phyloP scores from a whole-genome alignment of 441 rosid species.

The Gossypium gossypioides region DNA sequence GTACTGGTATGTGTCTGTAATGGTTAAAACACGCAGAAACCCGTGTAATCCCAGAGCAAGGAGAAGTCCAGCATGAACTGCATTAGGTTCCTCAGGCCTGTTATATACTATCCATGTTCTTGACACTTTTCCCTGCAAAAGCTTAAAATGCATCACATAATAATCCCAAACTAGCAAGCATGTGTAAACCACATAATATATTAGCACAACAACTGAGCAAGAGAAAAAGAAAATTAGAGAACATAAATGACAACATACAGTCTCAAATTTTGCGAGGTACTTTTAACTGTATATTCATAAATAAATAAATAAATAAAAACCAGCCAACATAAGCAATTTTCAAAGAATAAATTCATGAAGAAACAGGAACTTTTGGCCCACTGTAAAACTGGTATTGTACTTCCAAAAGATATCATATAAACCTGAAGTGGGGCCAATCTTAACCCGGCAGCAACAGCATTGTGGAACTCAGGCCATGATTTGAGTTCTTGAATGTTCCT shows the following conservation, averaged over 20 bases:
- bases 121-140: constrained; percentile 85
- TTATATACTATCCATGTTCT: constrained; percentile 93
- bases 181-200: background rate
- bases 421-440: constrained; percentile 96
- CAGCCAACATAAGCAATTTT: background rate
- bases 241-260: background rate
- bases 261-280: background rate
- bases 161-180: constrained; percentile 1
- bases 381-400: background rate
- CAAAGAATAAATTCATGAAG: background rate
- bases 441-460: constrained; percentile 98
- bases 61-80: constrained; percentile 86
- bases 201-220: background rate
- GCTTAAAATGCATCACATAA: background rate
- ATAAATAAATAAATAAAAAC: background rate
- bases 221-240: background rate
- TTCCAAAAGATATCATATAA: constrained; percentile 18
- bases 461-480: constrained; percentile 98
- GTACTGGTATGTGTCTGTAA: constrained; percentile 78
- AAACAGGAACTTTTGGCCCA: background rate
- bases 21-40: constrained; percentile 63
- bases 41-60: constrained; percentile 96
- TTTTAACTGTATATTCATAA: background rate
- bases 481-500: constrained; percentile 93
- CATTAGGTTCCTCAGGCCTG: constrained; percentile 86